Conservation (phyloP, 768 basidiomycete species). For the Lactarius trivialis region DNA sequence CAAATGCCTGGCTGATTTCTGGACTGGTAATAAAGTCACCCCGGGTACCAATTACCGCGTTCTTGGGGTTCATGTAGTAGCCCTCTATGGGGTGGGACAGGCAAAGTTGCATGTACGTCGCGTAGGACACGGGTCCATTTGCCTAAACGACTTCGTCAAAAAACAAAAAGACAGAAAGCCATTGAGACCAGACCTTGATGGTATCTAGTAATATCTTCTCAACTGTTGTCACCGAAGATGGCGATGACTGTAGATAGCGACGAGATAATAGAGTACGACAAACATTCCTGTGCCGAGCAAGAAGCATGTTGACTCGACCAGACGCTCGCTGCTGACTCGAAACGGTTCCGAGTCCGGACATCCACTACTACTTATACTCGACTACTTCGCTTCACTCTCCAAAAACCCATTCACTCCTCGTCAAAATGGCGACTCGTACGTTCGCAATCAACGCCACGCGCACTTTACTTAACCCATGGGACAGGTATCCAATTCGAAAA, state of each 20-base stretch:
- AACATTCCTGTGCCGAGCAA: background rate
- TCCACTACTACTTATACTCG: background rate
- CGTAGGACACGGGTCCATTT: constrained; percentile 82
- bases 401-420: background rate
- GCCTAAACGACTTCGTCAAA: constrained; percentile 40
- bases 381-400: background rate
- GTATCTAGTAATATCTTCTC: constrained; percentile 65
- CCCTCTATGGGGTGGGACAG: constrained; percentile 85
- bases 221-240: constrained; percentile 28
- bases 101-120: constrained; percentile 89
- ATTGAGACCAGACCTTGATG: constrained; percentile 48
- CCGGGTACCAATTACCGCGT: constrained; percentile 72
- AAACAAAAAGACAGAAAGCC: background rate
- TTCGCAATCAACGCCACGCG: constrained; percentile 10
- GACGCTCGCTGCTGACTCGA: background rate
- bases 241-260: background rate
- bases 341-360: background rate
- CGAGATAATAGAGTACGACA: background rate
- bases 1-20: constrained; percentile 94
- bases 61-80: constrained; percentile 76
- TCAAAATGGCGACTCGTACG: constrained; percentile 61
- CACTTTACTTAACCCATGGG: background rate
- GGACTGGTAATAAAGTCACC: constrained; percentile 98
- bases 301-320: constrained; percentile 11
- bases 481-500: constrained; percentile 90